Evolutionary conservation across 352 stramenopile genomes (phyloP), one percentile per base, ranked within the genome.

Genomic region (Phytophthora meadii): DNA sequence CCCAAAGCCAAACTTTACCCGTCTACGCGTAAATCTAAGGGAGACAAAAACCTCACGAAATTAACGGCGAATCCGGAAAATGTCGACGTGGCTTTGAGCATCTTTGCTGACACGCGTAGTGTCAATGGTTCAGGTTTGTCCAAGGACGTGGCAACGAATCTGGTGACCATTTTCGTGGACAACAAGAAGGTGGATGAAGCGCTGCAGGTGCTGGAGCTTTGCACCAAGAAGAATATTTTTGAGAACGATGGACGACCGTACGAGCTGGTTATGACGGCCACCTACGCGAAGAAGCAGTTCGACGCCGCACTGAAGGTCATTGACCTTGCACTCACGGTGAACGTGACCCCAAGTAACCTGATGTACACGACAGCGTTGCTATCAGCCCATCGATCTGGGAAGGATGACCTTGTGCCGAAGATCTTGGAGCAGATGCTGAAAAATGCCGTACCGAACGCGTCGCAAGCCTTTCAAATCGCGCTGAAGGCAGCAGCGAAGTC

Each of bases 401-500:
- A 69, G n/a, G 19, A 22, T 15, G 54, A 59, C 0, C 37, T 53
- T 2, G 28, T 68, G 24, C 15, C 19, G 1, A 39, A 53, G 46
- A 48, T 54, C 3, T 28, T 65, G 54, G 54, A 25, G 28, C 32
- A 54, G 17, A 70, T 70, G 61, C 45, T 65, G 10, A 37, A 54
- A 17, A 40, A 58, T 27, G 28, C 30, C 22, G 58, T 55, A 46
- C 47, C 61, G 12, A n/a, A 65, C 24, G 11, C n/a, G 30, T 34
- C 45, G 24, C 44, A 39, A 34, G 54, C 25, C 2, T 50, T 65
- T 22, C 27, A 70, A n/a, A 11, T 74, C 37, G 79, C 81, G 17
- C 54, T 93, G 27, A 85, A 73, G 22, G 80, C 82, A 1, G 84
- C 81, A n/a, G 62, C 87, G 46, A 91, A 92, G 46, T 79, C 74